Evolutionary conservation across 1,284 basidiomycete species (phyloP).

Genomic region (Schizopora paradoxa): DNA sequence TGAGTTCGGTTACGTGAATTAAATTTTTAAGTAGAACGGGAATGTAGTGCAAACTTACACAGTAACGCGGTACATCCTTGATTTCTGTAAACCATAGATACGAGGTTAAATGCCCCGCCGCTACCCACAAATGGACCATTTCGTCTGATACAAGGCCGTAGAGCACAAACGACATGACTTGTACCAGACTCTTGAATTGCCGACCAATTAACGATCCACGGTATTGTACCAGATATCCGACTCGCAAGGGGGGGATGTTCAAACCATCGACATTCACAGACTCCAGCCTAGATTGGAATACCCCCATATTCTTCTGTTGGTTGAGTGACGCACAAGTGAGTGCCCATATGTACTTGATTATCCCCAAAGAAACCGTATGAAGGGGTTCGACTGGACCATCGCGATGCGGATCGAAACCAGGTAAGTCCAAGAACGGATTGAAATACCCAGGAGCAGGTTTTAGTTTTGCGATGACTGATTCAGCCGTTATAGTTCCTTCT

Average conservation of each 20-base stretch:
- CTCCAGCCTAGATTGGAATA: background rate
- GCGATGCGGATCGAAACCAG: constrained; percentile 11
- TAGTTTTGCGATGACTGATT: too few species aligned
- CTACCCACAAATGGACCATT: constrained; percentile 17
- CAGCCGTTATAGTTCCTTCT: too few species aligned
- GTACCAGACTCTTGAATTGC: constrained; percentile 27
- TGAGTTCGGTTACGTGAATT: too few species aligned
- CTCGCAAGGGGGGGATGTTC: constrained; percentile 19
- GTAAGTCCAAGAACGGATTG: background rate
- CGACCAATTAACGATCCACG: constrained; percentile 24
- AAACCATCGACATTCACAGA: constrained; percentile 18
- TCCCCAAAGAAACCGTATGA: constrained; percentile 16
- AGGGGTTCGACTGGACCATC: constrained; percentile 16
- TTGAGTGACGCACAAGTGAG: background rate
- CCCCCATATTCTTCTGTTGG: background rate
- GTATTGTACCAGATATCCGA: constrained; percentile 25
- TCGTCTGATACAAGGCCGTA: constrained; percentile 20
- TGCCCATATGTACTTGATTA: constrained; percentile 16
- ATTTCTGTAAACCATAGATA: constrained; percentile 26
- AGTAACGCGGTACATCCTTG: constrained; percentile 12
- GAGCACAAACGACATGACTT: constrained; percentile 22
- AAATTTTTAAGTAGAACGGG: too few species aligned
- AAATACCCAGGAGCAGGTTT: too few species aligned
- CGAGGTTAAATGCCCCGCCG: constrained; percentile 17
- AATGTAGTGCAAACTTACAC: too few species aligned